Percentiles rank a stretch among this genome's conserved stretches.
phyloP scores from a whole-genome alignment of 192 early-diverging fungal species.

The Rhizophagus clarus region DNA sequence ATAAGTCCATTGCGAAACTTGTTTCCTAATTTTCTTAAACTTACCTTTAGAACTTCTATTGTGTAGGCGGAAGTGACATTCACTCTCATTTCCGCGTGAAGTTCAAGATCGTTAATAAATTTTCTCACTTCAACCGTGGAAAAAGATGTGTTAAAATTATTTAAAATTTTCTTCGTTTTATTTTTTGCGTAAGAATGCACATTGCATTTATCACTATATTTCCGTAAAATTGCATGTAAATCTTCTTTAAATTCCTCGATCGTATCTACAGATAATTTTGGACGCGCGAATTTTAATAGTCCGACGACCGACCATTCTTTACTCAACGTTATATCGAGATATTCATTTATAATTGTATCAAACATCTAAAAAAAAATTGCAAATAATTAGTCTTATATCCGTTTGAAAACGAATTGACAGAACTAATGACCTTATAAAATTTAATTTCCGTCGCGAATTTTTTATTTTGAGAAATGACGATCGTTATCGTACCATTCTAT shows the following conservation, averaged over 20 bases:
- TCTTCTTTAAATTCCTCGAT: background rate
- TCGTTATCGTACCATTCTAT: too few relatives aligned
- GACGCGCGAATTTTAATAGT: background rate
- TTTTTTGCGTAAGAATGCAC: background rate
- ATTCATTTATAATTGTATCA: background rate
- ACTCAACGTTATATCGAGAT: background rate
- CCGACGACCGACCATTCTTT: background rate
- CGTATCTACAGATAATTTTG: background rate
- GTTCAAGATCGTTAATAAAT: background rate
- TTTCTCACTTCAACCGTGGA: background rate
- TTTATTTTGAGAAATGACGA: background rate
- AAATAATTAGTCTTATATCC: constrained; percentile 1
- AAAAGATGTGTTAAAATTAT: background rate
- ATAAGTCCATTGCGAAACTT: too few relatives aligned
- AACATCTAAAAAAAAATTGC: constrained; percentile 16
- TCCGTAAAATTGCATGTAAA: background rate
- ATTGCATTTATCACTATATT: background rate
- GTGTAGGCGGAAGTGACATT: background rate
- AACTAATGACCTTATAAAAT: too few relatives aligned
- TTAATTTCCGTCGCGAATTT: too few relatives aligned
- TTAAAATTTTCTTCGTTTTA: background rate
- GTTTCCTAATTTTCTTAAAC: constrained; percentile 5
- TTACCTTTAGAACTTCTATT: background rate
- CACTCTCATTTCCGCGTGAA: background rate
- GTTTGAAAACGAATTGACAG: background rate